These are phyloP conservation scores for Capronia americana DNA, from an alignment of 2,329 filamentous ascomycete species.

Conservation along the genomic window DNA sequence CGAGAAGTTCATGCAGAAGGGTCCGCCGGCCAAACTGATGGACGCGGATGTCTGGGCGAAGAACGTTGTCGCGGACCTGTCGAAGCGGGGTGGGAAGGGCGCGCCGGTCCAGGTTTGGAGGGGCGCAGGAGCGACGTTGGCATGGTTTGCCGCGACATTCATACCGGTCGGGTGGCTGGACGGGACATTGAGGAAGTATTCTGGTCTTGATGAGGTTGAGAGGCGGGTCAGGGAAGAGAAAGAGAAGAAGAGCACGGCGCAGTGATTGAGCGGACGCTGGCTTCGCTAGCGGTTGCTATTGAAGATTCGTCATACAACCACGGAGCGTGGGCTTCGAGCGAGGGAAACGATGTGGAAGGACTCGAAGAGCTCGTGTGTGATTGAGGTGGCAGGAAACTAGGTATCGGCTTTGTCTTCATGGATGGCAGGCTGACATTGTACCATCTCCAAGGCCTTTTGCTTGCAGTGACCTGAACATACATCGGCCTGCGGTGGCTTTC, in stretches of 20 bases:
- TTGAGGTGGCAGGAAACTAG: background rate
- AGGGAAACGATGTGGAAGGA: no score
- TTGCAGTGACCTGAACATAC: no score
- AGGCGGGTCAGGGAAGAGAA: constrained; percentile 1
- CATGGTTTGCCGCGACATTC: constrained; percentile 11
- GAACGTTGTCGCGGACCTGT: constrained; percentile 61
- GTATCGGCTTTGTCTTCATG: background rate
- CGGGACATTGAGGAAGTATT: constrained; percentile 11
- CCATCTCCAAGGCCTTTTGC: no score
- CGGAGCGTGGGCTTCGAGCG: no score
- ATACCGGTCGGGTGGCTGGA: constrained; percentile 20
- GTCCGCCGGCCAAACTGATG: constrained; percentile 13
- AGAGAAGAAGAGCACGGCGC: background rate
- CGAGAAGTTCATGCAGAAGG: constrained; percentile 15
- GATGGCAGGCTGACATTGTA: background rate
- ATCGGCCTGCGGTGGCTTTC: no score
- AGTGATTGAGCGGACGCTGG: background rate
- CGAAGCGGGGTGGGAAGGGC: constrained; percentile 52
- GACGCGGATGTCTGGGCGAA: constrained; percentile 59
- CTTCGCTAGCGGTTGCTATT: no score
- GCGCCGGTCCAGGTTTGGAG: constrained; percentile 32
- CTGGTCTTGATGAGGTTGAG: constrained; percentile 24
- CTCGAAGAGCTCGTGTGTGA: background rate
- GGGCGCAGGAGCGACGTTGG: constrained; percentile 15
- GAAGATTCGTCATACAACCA: no score